Conservation (phyloP, 116 monocot genomes). For the Papilionanthe hybrid region DNA sequence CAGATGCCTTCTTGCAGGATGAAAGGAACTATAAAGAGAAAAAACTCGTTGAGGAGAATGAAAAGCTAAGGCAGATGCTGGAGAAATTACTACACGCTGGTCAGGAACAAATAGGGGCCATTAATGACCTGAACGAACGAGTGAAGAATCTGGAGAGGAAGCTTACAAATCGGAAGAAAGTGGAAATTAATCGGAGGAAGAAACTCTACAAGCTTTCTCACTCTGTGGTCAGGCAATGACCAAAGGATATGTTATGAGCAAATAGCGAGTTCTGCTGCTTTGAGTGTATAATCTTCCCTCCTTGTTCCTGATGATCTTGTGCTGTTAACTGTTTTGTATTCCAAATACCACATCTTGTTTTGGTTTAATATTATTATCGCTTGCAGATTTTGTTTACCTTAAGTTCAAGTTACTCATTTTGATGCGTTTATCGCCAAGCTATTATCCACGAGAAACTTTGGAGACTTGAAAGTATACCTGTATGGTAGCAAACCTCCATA, state of each 20-base stretch:
- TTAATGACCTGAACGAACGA: conserved; percentile 37
- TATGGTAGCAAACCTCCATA: no score
- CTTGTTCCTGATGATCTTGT: no score
- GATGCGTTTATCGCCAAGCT: no score
- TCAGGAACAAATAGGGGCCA: conserved; percentile 31
- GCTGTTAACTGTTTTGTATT: no score
- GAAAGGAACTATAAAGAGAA: conserved; percentile 9
- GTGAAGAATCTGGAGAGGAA: conserved; percentile 51
- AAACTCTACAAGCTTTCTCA: neutral
- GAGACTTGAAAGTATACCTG: no score
- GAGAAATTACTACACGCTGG: conserved; percentile 43
- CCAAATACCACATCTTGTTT: no score
- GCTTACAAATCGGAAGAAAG: conserved; percentile 27
- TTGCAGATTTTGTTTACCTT: no score
- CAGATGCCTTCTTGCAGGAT: neutral
- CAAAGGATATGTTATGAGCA: neutral
- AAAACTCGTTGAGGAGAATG: conserved; percentile 35
- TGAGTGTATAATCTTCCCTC: neutral
- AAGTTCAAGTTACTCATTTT: no score
- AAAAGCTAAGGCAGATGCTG: conserved; percentile 40
- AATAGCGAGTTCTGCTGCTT: neutral
- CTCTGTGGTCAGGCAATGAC: neutral
- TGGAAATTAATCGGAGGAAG: conserved; percentile 3
- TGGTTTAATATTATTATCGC: no score
- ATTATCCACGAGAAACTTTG: no score